Conservation (phyloP, 2,329 filamentous ascomycete genomes). For the Rhinocladiella mackenziei region DNA sequence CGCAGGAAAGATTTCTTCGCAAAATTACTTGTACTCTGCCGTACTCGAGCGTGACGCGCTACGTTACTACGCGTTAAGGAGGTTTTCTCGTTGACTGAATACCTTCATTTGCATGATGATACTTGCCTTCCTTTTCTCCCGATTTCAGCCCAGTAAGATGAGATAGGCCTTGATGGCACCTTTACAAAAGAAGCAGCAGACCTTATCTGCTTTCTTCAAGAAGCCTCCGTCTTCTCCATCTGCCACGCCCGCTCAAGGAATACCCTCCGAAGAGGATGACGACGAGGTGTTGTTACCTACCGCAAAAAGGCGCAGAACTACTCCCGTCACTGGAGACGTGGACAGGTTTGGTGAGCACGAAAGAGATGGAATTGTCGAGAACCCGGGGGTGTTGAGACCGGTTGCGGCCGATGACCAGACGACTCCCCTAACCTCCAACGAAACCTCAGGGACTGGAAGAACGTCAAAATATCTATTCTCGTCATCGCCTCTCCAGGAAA, state of each 20-base stretch:
- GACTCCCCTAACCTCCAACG: conserved; percentile 1
- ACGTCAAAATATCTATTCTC: conserved; percentile 60
- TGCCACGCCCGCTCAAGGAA: neutral
- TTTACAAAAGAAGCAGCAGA: conserved; percentile 47
- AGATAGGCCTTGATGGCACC: too few species aligned
- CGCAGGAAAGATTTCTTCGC: neutral
- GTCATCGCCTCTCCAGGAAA: conserved; percentile 44
- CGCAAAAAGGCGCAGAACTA: conserved; percentile 39
- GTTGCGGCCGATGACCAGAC: conserved; percentile 21
- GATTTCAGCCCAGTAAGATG: too few species aligned
- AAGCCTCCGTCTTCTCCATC: conserved; percentile 11
- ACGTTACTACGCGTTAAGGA: neutral
- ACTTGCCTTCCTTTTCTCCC: neutral
- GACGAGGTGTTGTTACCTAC: conserved; percentile 40
- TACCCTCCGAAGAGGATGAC: conserved; percentile 34
- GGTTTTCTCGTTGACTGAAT: neutral
- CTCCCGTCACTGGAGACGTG: conserved; percentile 27
- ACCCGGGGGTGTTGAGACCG: conserved; percentile 6
- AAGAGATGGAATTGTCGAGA: conserved; percentile 4
- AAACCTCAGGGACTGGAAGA: conserved; percentile 38
- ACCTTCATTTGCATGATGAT: neutral
- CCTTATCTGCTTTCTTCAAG: conserved; percentile 32
- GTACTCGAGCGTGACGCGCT: conserved; percentile 1
- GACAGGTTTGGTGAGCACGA: conserved; percentile 23
- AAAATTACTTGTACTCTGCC: neutral